Base-by-base conservation (phyloP, 2,329 filamentous ascomycete species). In the Colletotrichum filicis region DNA sequence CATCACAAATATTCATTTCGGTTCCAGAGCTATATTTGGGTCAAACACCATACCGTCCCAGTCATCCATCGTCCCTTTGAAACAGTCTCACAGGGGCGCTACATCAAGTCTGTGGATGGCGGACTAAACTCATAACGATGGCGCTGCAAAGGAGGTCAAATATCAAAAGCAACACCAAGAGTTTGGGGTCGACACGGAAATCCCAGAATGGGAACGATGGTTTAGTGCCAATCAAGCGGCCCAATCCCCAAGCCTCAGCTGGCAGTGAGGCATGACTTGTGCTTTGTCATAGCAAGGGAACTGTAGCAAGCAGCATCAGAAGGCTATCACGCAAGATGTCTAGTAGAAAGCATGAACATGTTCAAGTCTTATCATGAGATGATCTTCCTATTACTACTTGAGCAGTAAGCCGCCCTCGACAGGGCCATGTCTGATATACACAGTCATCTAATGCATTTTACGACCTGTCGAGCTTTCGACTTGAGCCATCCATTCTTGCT, bases 381-480 rank as follows among this genome's bases (percentile, higher is more conserved):
- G 46, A 68, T 57, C 69, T 60, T 56, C 56, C 60, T 66, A 73
- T 73, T 73, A 73, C 66, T 57, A 62, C 49, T 55, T 65, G 32
- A 68, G 35, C 30, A 42, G 57, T 46, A 46, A 59, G 35, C 26
- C 56, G n/a, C 61, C 71, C 66, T 37, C 46, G 57, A 37, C 55
- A 30, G 56, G 56, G 57, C 49, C 30, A 32, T 52, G 66, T 55
- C 16, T 71, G 66, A 61, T 42, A 56, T 60, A 73, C 66, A 68
- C 71, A 71, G 32, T 60, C 66, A 73, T 73, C 66, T 73, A 73
- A 71, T 66, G 63, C 56, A 37, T 37, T 46, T 24, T 19, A 35
- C 49, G n/a, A 49, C 32, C 32, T 57, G 37, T 64, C 60, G 62
- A 66, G 68, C 26, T 49, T 49, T 49, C 42, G 42, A 49, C 42